Conservation (phyloP, 202 grass and related monocot genomes). For the Setaria italica region DNA sequence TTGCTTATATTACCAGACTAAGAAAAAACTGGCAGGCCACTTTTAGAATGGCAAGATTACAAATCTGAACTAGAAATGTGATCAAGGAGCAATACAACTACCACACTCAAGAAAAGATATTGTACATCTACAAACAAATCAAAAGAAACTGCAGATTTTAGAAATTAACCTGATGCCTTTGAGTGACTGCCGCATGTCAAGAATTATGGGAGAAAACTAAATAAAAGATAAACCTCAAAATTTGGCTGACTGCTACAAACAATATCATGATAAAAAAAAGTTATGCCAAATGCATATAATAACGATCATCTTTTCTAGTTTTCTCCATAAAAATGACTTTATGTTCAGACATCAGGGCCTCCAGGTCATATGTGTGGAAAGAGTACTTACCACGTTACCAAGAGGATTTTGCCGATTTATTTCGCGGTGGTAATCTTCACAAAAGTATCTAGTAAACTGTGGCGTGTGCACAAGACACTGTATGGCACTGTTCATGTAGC, state of each 20-base stretch:
- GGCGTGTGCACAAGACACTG: conserved; percentile 99
- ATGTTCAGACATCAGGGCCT: not conserved
- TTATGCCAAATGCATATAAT: conserved; percentile 28
- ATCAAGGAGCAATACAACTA: conserved; percentile 4
- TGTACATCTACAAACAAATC: conserved; percentile 6
- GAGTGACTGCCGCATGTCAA: conserved; percentile 5
- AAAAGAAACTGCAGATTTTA: conserved; percentile 1
- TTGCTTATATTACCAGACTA: not conserved
- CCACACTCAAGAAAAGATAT: conserved; percentile 15
- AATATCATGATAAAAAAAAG: conserved; percentile 31
- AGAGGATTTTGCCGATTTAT: conserved; percentile 98
- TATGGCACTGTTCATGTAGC: conserved; percentile 98
- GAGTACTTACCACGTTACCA: conserved; percentile 91
- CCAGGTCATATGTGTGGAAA: conserved; percentile 35
- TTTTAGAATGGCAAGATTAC: conserved; percentile 16
- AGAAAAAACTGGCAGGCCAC: not conserved
- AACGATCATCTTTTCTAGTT: not conserved
- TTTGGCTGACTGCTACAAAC: not conserved
- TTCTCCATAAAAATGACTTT: conserved; percentile 6
- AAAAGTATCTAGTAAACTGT: conserved; percentile 94
- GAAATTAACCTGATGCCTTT: conserved; percentile 13
- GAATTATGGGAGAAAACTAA: not conserved
- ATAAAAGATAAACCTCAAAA: not conserved
- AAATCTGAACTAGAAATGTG: conserved; percentile 32
- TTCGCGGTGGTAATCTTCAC: conserved; percentile 92